Conservation (phyloP, 108 stramenopile species). For the Schizochytrium sp. region DNA sequence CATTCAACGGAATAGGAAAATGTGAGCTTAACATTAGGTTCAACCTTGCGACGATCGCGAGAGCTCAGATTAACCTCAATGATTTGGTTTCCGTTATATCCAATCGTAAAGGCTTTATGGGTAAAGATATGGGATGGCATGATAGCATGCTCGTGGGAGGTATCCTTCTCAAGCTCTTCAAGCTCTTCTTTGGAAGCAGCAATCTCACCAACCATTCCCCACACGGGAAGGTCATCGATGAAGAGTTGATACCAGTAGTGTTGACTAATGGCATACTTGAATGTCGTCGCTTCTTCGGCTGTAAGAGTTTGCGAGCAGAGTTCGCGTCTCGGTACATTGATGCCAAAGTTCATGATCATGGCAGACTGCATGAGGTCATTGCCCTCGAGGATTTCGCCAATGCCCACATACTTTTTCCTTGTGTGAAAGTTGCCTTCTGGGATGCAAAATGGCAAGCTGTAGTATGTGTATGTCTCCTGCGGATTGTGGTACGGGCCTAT, state of each 20-base stretch:
- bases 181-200: constrained; percentile 70
- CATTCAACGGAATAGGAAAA: constrained; percentile 86
- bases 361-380: constrained; percentile 82
- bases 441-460: constrained; percentile 94
- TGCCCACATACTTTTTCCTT: constrained; percentile 67
- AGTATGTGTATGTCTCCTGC: constrained; percentile 98
- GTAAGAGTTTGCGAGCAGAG: constrained; percentile 83
- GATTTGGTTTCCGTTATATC: constrained; percentile 91
- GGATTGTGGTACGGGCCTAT: constrained; percentile 99
- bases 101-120: constrained; percentile 83
- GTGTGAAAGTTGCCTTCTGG: constrained; percentile 89
- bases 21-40: constrained; percentile 77
- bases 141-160: constrained; percentile 67
- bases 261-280: constrained; percentile 83
- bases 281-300: constrained; percentile 71
- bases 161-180: constrained; percentile 60
- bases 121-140: constrained; percentile 86
- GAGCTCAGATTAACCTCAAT: constrained; percentile 92
- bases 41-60: constrained; percentile 83
- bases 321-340: constrained; percentile 71
- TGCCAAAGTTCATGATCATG: constrained; percentile 77
- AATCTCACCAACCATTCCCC: constrained; percentile 97
- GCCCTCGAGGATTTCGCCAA: constrained; percentile 79
- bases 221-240: constrained; percentile 94
- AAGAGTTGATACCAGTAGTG: constrained; percentile 98